These are phyloP conservation scores for Mycena maculata DNA, from an alignment of 768 basidiomycete genomes.

Conservation along the genomic window DNA sequence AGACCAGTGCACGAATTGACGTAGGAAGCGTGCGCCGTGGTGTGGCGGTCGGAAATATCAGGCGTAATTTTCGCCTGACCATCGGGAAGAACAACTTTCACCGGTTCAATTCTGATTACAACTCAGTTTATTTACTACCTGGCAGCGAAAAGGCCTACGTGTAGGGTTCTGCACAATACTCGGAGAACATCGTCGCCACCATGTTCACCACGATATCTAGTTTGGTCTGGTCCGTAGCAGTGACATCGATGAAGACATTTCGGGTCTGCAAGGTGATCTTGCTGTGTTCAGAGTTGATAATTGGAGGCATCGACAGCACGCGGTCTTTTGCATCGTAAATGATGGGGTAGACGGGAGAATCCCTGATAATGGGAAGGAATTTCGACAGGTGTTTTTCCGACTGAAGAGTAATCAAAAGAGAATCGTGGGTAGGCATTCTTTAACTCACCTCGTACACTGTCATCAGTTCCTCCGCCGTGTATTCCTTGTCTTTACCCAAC, in stretches of 20 bases:
- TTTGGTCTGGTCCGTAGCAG: constrained; percentile 97
- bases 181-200: constrained; percentile 96
- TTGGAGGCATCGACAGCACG: constrained; percentile 97
- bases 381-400: constrained; percentile 90
- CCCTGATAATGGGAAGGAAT: constrained; percentile 93
- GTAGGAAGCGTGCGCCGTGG: constrained; percentile 86
- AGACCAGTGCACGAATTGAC: constrained; percentile 97
- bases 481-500: constrained; percentile 79
- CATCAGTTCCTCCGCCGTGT: constrained; percentile 94
- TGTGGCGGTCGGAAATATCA: constrained; percentile 77
- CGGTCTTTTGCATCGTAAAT: constrained; percentile 92
- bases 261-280: constrained; percentile 95
- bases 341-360: constrained; percentile 96
- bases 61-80: constrained; percentile 84
- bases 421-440: not conserved
- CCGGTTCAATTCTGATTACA: constrained; percentile 86
- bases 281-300: constrained; percentile 97
- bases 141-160: constrained; percentile 68
- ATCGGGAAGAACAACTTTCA: constrained; percentile 83
- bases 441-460: constrained; percentile 85
- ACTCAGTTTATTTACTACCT: not conserved
- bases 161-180: constrained; percentile 93
- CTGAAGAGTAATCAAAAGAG: constrained; percentile 54
- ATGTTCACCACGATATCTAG: constrained; percentile 96
- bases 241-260: constrained; percentile 97